phyloP scores from a whole-genome alignment of 306 rosid genomes.

The Arachis hypogaea region DNA sequence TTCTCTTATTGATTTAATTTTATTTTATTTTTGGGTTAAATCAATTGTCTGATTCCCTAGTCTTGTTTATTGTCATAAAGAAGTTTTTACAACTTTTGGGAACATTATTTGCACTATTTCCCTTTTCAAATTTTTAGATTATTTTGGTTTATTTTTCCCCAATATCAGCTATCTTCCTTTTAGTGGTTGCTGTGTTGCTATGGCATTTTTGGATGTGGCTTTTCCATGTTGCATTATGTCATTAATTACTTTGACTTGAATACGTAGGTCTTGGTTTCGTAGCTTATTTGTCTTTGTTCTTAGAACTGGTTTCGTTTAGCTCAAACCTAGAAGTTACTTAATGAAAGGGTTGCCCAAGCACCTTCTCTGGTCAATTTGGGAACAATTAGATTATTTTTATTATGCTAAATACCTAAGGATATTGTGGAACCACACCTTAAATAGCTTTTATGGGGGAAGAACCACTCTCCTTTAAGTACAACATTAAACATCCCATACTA shows the following conservation, averaged over 20 bases:
- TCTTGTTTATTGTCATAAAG: not conserved
- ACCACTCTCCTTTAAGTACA: no score
- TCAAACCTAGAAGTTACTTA: no score
- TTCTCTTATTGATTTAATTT: no score
- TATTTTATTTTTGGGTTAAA: not conserved
- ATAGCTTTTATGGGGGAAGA: no score
- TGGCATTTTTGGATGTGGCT: conserved; percentile 1
- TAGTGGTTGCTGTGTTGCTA: not conserved
- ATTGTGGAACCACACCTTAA: no score
- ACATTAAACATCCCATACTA: no score
- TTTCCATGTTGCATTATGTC: not conserved
- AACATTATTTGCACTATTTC: no score
- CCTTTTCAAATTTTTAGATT: not conserved
- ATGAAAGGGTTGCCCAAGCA: no score
- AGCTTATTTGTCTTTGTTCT: not conserved
- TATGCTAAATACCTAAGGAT: no score
- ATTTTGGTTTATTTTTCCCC: not conserved
- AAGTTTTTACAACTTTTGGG: no score
- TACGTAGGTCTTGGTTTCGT: conserved; percentile 14
- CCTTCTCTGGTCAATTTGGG: no score
- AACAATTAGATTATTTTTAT: not conserved
- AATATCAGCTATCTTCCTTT: not conserved
- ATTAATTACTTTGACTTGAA: not conserved
- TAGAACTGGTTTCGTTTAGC: no score
- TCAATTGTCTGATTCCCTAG: not conserved